Evolutionary conservation across 768 basidiomycete species (phyloP), one percentile per base, ranked within the genome.

Genomic region (Lactarius sp.): DNA sequence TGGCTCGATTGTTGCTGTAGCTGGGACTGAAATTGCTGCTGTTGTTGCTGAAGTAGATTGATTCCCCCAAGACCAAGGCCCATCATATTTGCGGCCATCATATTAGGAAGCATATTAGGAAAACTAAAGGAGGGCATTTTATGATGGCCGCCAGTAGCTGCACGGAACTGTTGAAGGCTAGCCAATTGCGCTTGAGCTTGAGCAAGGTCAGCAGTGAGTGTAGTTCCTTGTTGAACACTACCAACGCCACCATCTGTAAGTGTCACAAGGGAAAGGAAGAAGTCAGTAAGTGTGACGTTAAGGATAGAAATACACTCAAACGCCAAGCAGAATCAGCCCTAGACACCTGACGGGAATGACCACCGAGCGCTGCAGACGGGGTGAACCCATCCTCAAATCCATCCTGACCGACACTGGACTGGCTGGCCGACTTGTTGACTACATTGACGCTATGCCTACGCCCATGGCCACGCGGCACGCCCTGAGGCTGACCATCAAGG

Each of bases 101-200:
- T 89, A 71, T 95, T 95, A 6, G 94, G 95, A 14, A 97, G 79
- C 93, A 97, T 97, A 73, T 97, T 97, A 6, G 95, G 95, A 79
- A 98, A 94, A 73, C 91, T 93, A 78, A 97, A 98, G 4, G 95
- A 98, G 9, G 91, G 84, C 92, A 97, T 94, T 80, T 96, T 96
- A 73, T 92, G 87, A 70, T 96, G 94, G 10, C 93, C 94, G 51
- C 92, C 92, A 20, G 92, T 88, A 5, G 94, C 94, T 36, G 94
- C 94, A 70, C 95, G 89, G 81, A 98, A 99, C 70, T 97, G 94
- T 71, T 96, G 94, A 59, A 99, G 79, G 69, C 95, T 96, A 71
- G 94, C 91, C 13, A 99, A 79, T 73, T 99, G 97, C 6, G 95
- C 94, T 73, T 98, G 95, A 8, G 97, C 97, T 72, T 96, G 92